Evolutionary conservation across 495 filamentous ascomycete genomes (phyloP), one percentile per base, ranked within the genome.

Genomic region (Annulohypoxylon maeteangense): DNA sequence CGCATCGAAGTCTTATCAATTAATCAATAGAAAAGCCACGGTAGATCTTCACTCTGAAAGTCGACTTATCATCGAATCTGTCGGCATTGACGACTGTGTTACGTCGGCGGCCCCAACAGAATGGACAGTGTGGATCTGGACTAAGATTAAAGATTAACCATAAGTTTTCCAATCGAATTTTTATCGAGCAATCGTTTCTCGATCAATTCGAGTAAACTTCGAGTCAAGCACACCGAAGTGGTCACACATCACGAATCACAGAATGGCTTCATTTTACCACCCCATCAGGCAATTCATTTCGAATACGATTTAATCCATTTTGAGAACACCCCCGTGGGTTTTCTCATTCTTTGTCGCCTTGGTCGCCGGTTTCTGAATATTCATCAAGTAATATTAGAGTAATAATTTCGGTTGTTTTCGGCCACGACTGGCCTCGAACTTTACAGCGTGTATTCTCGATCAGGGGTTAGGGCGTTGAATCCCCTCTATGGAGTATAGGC

Each of bases 201-300:
- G 70, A 73, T 73, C 20, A 44, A 65, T 51, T 69, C 70, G 70
- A 69, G 56, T 69, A 73, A 73, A 66, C 5, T n/a, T 68, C 55
- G 56, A 72, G 56, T 65, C 65, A 58, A 65, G 16, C 29, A 31
- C 48, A 56, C 31, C 23, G 27, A 55, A 31, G 3, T 34, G 16
- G 38, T 7, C 2, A 4, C 34, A 3, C 32, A 29, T 51, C 40
- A 64, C 64, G 69, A 72, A 68, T 67, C 59, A 63, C 69, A 59
- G 69, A 72, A 68, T 67, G 64, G 69, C 69, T 36, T 72, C 69
- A 53, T 63, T 64, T 67, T 16, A 40, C 7, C 54, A 50, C 47
- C 60, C 29, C n/a, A 72, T 72, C 36, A 27, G 54, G 64, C 22
- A 65, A 64, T 4, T 14, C 58, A 51, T 14, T 27, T 20, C 36